Base-by-base conservation (phyloP, 768 basidiomycete species). In the Sutorius australiensis region DNA sequence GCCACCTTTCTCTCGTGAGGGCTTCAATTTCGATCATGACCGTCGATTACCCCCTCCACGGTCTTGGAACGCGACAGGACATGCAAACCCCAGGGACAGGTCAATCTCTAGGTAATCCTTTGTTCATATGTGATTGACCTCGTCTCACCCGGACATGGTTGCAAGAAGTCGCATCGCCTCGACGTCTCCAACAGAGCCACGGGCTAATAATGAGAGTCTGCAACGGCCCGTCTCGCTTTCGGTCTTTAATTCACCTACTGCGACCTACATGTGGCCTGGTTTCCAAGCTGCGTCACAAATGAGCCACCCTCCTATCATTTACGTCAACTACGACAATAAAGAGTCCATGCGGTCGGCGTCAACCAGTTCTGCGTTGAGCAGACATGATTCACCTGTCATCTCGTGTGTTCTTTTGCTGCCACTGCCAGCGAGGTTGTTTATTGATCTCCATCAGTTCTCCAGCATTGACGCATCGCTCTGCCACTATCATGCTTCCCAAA, bases 201-300 rank as follows among this genome's bases (percentile, higher is more conserved):
- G 56, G 56, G 47, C 50, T 50, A 51, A 59, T 56, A 56, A 62
- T 41, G 66, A 68, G 37, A 54, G 53, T 57, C 55, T 49, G 24
- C 69, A 67, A 54, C 70, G 62, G 62, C 70, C 68, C 34, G 64
- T 72, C 45, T 68, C 70, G 44, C 65, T 77, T 48, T 73, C 73
- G 21, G 69, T 75, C 46, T 75, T 75, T 64, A 71, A 73, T 60
- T 70, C 73, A 42, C 69, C 74, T 43, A 75, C 72, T 50, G 73
- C 77, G 54, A 73, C 75, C 42, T 80, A 72, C 63, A 68, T 71
- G 61, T 80, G 77, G 78, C 75, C 76, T n/a, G 68, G 62, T 51
- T 71, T 79, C 54, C 67, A 71, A 58, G 67, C 75, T 56, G 73
- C 75, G 24, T 79, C 75, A 33, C 68, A 74, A 61, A 76, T 75